Conservation (phyloP, 441 rosid genomes). For the Capsella rubella region DNA sequence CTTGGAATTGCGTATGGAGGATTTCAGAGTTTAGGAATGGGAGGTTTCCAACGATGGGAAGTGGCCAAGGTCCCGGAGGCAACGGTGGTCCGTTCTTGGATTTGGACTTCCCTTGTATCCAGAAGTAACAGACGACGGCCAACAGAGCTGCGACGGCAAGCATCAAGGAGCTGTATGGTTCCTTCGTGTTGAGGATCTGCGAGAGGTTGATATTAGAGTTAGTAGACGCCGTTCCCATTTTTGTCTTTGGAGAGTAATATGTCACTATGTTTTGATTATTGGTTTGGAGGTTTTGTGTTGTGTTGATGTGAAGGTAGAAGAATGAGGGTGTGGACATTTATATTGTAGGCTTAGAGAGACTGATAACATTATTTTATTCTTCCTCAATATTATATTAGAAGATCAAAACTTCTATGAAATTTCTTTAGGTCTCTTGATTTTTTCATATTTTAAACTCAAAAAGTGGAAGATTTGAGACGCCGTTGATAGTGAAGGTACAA, state of each 20-base stretch:
- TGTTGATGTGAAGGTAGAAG: slow-evolving; percentile 24
- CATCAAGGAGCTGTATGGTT: slow-evolving; percentile 26
- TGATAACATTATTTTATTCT: background rate
- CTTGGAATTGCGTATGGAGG: slow-evolving; percentile 53
- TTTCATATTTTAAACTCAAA: slow-evolving; percentile 1
- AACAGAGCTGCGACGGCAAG: slow-evolving; percentile 16
- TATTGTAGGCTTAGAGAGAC: slow-evolving; percentile 9
- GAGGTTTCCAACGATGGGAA: slow-evolving; percentile 70
- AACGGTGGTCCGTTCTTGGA: slow-evolving; percentile 39
- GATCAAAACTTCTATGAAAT: slow-evolving; percentile 7
- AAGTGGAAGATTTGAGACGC: slow-evolving; percentile 30
- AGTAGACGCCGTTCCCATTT: slow-evolving; percentile 30
- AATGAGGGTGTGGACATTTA: slow-evolving; percentile 35
- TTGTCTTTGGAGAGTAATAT: slow-evolving; percentile 3
- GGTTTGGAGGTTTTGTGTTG: slow-evolving; percentile 19
- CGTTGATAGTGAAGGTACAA: slow-evolving; percentile 13
- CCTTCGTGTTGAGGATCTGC: slow-evolving; percentile 17
- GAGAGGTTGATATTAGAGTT: slow-evolving; percentile 30
- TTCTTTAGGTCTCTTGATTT: slow-evolving; percentile 11
- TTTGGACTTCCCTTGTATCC: slow-evolving; percentile 33
- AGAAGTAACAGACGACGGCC: slow-evolving; percentile 34
- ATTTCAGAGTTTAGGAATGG: slow-evolving; percentile 58
- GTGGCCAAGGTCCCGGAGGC: slow-evolving; percentile 69
- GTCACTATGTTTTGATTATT: background rate
- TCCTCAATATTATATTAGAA: background rate